Conservation (phyloP, 805 yeast genomes). For the Lachancea sp. region DNA sequence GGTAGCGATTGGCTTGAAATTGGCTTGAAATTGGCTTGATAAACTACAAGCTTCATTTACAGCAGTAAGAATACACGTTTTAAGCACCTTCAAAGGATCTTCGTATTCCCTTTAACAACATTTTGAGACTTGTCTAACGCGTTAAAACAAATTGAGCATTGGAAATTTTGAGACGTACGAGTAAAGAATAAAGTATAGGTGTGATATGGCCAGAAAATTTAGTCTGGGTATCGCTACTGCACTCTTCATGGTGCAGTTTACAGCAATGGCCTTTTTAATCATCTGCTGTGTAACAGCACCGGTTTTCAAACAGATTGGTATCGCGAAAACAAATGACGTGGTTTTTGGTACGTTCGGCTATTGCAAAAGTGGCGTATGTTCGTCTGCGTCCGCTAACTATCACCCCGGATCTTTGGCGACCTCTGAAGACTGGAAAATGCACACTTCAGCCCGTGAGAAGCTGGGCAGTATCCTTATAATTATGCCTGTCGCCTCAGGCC, state of each 20-base stretch:
- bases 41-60: too few relatives aligned
- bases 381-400: slow-evolving; percentile 43
- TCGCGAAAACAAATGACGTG: slow-evolving; percentile 42
- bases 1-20: too few relatives aligned
- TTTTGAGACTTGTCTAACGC: not conserved
- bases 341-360: slow-evolving; percentile 65
- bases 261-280: slow-evolving; percentile 56
- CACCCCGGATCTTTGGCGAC: slow-evolving; percentile 29
- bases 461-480: slow-evolving; percentile 52
- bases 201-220: slow-evolving; percentile 8
- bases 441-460: slow-evolving; percentile 39
- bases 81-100: too few relatives aligned
- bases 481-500: slow-evolving; percentile 61
- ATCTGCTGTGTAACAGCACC: slow-evolving; percentile 61
- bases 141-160: not conserved
- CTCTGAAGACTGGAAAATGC: slow-evolving; percentile 45
- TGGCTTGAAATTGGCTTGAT: too few relatives aligned
- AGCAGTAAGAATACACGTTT: too few relatives aligned
- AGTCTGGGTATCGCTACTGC: slow-evolving; percentile 36
- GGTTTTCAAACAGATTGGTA: slow-evolving; percentile 40
- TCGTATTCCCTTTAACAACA: too few relatives aligned
- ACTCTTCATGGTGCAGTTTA: slow-evolving; percentile 41
- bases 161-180: not conserved
- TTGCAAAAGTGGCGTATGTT: slow-evolving; percentile 41
- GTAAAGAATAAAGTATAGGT: not conserved